These are phyloP conservation scores for Clonostachys solani DNA, from an alignment of 2,329 filamentous ascomycete genomes.

Conservation along the genomic window DNA sequence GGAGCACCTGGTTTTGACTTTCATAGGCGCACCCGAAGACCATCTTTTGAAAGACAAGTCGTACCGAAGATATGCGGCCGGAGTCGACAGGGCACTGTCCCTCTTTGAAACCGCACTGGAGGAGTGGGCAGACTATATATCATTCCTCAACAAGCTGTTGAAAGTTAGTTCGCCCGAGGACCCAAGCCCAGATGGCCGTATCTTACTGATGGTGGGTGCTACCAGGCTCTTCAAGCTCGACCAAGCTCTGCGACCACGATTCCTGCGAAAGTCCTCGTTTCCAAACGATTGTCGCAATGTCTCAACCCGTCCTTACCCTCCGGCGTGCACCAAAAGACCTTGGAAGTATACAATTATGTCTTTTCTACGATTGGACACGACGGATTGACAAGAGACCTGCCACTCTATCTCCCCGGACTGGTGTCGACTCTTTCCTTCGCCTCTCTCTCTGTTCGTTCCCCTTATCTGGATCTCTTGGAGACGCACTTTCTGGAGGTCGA, in stretches of 20 bases:
- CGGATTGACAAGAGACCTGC: conserved; percentile 75
- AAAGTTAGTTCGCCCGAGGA: conserved; percentile 53
- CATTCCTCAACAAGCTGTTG: conserved; percentile 83
- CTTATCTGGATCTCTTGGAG: conserved; percentile 82
- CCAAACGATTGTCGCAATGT: conserved; percentile 91
- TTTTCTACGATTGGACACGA: conserved; percentile 83
- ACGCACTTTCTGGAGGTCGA: conserved; percentile 72
- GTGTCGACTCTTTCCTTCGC: conserved; percentile 90
- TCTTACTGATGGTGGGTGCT: conserved; percentile 1
- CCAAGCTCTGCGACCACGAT: conserved; percentile 68
- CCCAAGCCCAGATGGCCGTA: background rate
- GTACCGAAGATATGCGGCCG: conserved; percentile 85
- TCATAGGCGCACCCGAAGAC: conserved; percentile 38
- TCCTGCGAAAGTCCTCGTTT: conserved; percentile 77
- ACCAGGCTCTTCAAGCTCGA: conserved; percentile 80
- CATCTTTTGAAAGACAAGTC: conserved; percentile 56
- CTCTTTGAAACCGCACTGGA: conserved; percentile 91
- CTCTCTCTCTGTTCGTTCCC: conserved; percentile 82
- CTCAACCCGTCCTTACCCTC: conserved; percentile 90
- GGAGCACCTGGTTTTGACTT: conserved; percentile 6
- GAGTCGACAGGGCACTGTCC: conserved; percentile 80
- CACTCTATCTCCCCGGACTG: conserved; percentile 85
- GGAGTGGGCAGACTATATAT: conserved; percentile 99
- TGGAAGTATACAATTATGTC: conserved; percentile 89
- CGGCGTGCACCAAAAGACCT: conserved; percentile 93